These are phyloP conservation scores for Phymatotrichopsis omnivora DNA, from an alignment of 2,329 filamentous ascomycete genomes.

Conservation along the genomic window DNA sequence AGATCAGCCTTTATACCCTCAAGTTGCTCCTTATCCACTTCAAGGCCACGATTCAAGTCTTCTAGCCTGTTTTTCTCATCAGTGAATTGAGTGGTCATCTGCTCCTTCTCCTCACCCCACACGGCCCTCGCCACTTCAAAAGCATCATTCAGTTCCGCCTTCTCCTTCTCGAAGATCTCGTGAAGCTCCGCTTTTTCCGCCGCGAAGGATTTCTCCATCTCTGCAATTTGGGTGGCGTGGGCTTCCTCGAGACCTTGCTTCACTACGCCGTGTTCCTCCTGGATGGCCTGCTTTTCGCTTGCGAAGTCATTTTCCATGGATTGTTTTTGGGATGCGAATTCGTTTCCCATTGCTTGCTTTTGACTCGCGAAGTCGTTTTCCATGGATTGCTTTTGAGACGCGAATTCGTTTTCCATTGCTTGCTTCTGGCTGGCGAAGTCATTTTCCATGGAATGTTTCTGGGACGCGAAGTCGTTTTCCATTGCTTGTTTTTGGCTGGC, in stretches of 20 bases:
- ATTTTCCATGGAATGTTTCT: slow-evolving; percentile 22
- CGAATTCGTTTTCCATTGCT: slow-evolving; percentile 31
- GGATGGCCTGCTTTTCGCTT: slow-evolving; percentile 33
- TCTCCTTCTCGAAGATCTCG: slow-evolving; percentile 41
- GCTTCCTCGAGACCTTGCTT: slow-evolving; percentile 4
- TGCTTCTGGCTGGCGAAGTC: slow-evolving; percentile 20
- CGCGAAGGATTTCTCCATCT: slow-evolving; percentile 24
- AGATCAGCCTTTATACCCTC: slow-evolving; percentile 25
- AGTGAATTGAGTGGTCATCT: slow-evolving; percentile 30
- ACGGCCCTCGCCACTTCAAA: slow-evolving; percentile 38
- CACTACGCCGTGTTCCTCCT: too few relatives aligned
- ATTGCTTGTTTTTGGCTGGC: slow-evolving; percentile 32
- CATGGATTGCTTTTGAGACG: slow-evolving; percentile 36
- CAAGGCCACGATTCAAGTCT: slow-evolving; percentile 30
- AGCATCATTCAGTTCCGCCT: slow-evolving; percentile 37
- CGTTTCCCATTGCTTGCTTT: slow-evolving; percentile 20
- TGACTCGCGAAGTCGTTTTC: slow-evolving; percentile 37
- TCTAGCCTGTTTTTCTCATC: slow-evolving; percentile 20
- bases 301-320: slow-evolving; percentile 33
- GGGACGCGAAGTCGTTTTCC: slow-evolving; percentile 33
- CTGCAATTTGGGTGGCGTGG: too few relatives aligned
- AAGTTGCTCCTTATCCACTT: slow-evolving; percentile 36
- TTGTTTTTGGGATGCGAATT: slow-evolving; percentile 23
- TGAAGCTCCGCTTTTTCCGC: slow-evolving; percentile 40
- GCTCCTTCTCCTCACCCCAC: slow-evolving; percentile 37